Evolutionary conservation across 352 stramenopile genomes (phyloP).

Genomic region (Phytophthora agathidicida): DNA sequence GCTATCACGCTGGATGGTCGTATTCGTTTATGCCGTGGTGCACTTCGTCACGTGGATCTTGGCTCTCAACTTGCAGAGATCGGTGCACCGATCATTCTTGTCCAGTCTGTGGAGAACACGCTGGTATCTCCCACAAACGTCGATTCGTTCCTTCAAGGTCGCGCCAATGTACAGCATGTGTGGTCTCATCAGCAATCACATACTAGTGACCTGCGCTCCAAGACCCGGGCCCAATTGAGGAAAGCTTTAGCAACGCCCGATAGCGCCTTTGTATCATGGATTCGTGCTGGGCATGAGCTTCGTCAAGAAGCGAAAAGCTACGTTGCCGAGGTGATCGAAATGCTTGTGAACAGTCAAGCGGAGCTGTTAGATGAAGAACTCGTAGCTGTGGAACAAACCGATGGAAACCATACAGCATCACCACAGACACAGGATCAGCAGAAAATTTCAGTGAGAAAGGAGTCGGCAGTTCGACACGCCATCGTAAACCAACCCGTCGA

Average conservation of each 20-base stretch:
- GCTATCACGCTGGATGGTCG: conserved; percentile 90
- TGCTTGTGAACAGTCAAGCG: conserved; percentile 63
- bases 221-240: conserved; percentile 57
- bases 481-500: not conserved
- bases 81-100: conserved; percentile 75
- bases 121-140: conserved; percentile 90
- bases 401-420: not conserved
- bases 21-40: conserved; percentile 79
- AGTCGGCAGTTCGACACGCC: not conserved
- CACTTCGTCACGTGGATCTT: conserved; percentile 81
- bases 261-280: conserved; percentile 89
- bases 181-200: conserved; percentile 80
- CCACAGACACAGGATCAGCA: not conserved
- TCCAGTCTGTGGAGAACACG: conserved; percentile 91
- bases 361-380: conserved; percentile 26
- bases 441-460: not conserved
- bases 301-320: conserved; percentile 89
- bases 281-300: conserved; percentile 88
- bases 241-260: conserved; percentile 54
- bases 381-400: not conserved
- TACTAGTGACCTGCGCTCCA: conserved; percentile 49
- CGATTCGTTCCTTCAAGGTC: conserved; percentile 90
- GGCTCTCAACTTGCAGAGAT: conserved; percentile 57
- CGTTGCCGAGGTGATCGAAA: conserved; percentile 81
- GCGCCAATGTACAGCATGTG: conserved; percentile 63